phyloP scores from a whole-genome alignment of 164 flowering plant species.

The Buxus sempervirens region DNA sequence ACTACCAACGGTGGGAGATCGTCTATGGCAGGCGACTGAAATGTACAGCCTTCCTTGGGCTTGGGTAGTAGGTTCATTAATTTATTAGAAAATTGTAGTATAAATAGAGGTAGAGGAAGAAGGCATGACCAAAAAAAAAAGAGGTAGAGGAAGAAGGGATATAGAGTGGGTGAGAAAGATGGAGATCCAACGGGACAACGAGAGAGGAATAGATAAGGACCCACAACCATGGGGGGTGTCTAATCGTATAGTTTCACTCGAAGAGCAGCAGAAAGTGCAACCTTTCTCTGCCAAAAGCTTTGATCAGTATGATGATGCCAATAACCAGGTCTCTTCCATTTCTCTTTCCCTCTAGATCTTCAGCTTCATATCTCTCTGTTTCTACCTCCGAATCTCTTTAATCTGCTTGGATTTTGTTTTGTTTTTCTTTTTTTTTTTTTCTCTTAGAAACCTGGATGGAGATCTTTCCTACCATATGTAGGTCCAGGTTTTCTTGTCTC shows the following conservation, averaged over 20 bases:
- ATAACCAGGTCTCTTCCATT: conserved; percentile 12
- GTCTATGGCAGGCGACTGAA: no score
- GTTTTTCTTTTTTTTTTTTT: background rate
- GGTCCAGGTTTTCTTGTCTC: conserved; percentile 89
- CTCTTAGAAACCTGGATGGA: conserved; percentile 48
- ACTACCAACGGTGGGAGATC: no score
- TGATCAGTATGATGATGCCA: conserved; percentile 16
- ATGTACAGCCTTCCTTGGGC: no score
- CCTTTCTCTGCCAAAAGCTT: background rate
- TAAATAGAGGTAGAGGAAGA: no score
- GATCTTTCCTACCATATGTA: conserved; percentile 46
- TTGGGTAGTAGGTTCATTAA: no score
- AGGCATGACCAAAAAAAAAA: no score
- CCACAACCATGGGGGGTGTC: conserved; percentile 22
- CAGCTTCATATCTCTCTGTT: background rate
- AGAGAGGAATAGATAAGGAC: conserved; percentile 10
- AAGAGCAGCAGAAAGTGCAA: conserved; percentile 13
- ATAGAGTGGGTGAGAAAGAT: no score
- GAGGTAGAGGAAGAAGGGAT: no score
- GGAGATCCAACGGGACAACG: background rate
- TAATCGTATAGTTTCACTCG: conserved; percentile 40
- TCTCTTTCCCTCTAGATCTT: conserved; percentile 5
- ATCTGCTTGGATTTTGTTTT: background rate
- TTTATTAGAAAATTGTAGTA: no score
- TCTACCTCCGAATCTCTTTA: background rate